Percentiles rank a stretch among this genome's conserved stretches.
phyloP scores from a whole-genome alignment of 106 monocot species.

The Agapanthus africanus region DNA sequence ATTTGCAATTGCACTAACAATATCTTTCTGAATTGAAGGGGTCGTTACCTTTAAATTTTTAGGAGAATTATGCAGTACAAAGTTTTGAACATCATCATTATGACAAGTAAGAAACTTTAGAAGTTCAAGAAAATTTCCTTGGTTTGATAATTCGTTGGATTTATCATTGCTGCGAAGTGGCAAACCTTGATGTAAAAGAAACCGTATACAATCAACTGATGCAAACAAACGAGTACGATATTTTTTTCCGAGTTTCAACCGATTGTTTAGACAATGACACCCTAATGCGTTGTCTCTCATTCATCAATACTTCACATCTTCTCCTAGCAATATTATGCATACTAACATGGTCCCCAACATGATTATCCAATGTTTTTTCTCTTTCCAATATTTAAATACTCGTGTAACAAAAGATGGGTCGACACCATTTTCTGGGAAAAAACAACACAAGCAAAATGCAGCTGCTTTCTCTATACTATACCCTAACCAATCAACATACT shows the following conservation, averaged over 20 bases:
- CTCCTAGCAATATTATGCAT: too few relatives aligned
- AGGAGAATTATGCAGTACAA: not conserved
- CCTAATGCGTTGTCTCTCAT: too few relatives aligned
- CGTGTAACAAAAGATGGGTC: not conserved
- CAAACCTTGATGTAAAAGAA: not conserved
- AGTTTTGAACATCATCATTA: not conserved
- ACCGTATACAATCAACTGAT: too few relatives aligned
- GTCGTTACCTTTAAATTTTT: not conserved
- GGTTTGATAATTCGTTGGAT: not conserved
- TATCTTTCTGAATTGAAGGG: too few relatives aligned
- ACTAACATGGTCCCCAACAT: not conserved
- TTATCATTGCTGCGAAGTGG: slow-evolving; percentile 8
- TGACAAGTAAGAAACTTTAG: slow-evolving; percentile 5
- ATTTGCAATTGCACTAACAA: too few relatives aligned
- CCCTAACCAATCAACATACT: not conserved
- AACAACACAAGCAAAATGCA: slow-evolving; percentile 5
- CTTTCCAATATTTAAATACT: not conserved
- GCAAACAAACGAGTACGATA: not conserved
- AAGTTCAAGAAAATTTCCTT: slow-evolving; percentile 14
- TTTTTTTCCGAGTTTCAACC: not conserved
- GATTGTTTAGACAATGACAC: too few relatives aligned
- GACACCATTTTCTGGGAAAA: too few relatives aligned
- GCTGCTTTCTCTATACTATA: not conserved
- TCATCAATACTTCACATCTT: too few relatives aligned
- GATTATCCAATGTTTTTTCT: not conserved